Percentiles rank a stretch among this genome's conserved stretches.
Conservation (phyloP, 2,329 filamentous ascomycete species). For the Trichoderma citrinoviride region DNA sequence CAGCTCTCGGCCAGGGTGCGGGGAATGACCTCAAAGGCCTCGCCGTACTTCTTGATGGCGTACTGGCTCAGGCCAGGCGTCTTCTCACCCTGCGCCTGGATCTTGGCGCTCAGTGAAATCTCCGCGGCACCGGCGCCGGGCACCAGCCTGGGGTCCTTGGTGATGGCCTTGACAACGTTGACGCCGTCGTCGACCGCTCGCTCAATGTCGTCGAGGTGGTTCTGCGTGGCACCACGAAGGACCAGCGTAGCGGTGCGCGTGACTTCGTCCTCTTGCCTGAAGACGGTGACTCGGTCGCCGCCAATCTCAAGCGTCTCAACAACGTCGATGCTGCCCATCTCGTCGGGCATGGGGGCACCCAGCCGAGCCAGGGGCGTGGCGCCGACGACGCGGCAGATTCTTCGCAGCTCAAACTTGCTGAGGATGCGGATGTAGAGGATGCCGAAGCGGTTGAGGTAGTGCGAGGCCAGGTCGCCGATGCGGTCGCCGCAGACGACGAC, state of each 20-base stretch:
- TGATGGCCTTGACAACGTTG: conserved; percentile 98
- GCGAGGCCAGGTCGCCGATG: conserved; percentile 92
- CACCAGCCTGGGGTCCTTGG: conserved; percentile 84
- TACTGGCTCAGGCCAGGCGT: conserved; percentile 92
- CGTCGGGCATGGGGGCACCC: conserved; percentile 98
- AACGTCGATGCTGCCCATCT: conserved; percentile 92
- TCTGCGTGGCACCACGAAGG: conserved; percentile 92
- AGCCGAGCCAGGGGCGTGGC: conserved; percentile 94
- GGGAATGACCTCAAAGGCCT: conserved; percentile 96
- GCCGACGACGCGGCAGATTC: conserved; percentile 92
- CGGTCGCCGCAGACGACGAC: conserved; percentile 90
- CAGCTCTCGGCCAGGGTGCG: conserved; percentile 92
- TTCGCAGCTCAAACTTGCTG: conserved; percentile 95
- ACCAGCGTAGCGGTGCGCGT: conserved; percentile 94
- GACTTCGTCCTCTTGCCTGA: conserved; percentile 90
- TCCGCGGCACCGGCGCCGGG: conserved; percentile 94
- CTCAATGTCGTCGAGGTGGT: conserved; percentile 96
- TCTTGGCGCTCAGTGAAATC: conserved; percentile 87
- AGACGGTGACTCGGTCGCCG: conserved; percentile 95
- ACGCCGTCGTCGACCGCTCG: conserved; percentile 96
- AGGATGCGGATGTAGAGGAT: conserved; percentile 96
- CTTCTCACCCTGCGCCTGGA: conserved; percentile 86
- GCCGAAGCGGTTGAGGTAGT: conserved; percentile 96
- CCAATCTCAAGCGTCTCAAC: conserved; percentile 98
- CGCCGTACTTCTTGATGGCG: conserved; percentile 94